phyloP scores from a whole-genome alignment of 148 eudicot species.

The Oxyria digyna region DNA sequence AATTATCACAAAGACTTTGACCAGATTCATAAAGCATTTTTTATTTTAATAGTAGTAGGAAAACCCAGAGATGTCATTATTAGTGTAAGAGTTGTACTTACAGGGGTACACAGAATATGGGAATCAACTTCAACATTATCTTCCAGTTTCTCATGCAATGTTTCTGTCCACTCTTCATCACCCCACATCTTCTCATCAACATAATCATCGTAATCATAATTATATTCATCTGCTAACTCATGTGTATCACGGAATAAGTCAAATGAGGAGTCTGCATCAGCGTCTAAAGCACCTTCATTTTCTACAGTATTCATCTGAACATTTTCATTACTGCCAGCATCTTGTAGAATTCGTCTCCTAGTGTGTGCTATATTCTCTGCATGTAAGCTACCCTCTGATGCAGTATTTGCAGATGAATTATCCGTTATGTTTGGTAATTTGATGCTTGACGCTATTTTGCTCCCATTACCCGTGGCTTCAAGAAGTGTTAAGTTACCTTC shows the following conservation, averaged over 20 bases:
- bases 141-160: constrained; percentile 60
- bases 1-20: background rate
- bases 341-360: constrained; percentile 67
- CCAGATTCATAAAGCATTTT: background rate
- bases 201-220: constrained; percentile 94
- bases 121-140: constrained; percentile 75
- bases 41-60: background rate
- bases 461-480: constrained; percentile 10
- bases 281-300: constrained; percentile 67
- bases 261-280: constrained; percentile 92
- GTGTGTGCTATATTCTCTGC: constrained; percentile 32
- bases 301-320: constrained; percentile 65
- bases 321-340: constrained; percentile 28
- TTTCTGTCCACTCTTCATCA: constrained; percentile 91
- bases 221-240: constrained; percentile 94
- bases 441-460: constrained; percentile 14
- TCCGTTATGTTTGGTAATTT: constrained; percentile 12
- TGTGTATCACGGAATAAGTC: constrained; percentile 75
- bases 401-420: constrained; percentile 23
- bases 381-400: constrained; percentile 19
- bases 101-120: constrained; percentile 90
- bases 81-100: constrained; percentile 24
- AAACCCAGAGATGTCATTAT: background rate
- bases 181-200: constrained; percentile 94
- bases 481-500: constrained; percentile 11